Base-by-base conservation (phyloP, 2,329 filamentous ascomycete genomes). In the Kalaharituber pfeilii region DNA sequence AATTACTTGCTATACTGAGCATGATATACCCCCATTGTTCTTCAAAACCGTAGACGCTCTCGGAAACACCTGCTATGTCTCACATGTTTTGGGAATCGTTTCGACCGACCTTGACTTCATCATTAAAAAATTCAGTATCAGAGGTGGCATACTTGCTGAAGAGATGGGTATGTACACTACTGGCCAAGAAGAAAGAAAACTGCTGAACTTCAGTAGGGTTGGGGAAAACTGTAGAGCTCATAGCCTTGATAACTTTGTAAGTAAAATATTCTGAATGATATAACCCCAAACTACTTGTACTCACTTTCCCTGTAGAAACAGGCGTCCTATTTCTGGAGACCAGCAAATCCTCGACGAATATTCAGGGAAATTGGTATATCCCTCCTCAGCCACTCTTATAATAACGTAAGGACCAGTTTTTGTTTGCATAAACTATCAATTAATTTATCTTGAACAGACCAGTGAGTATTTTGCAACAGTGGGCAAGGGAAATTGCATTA, bases 221-320 rank as follows among this genome's bases (percentile, higher is more conserved):
- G 1, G 84, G 84, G 1, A 89, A 89, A 66, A 89, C 84, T 0
- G 72, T 88, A 2, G 85, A 89, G 67, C 72, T 85, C 1, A 77
- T 87, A 45, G 75, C 80, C 3, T 70, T 89, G 9, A 76, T 87
- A n/a, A 70, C 78, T 6, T 69, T 82, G 24, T 55, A 54, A 26
- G 50, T 49, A 30, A 9, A 36, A n/a, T n/a, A n/a, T n/a, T n/a
- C n/a, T n/a, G n/a, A n/a, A n/a, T n/a, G n/a, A n/a, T n/a, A n/a
- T n/a, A n/a, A n/a, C n/a, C n/a, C n/a, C n/a, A n/a, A n/a, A n/a
- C n/a, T n/a, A n/a, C n/a, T n/a, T n/a, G n/a, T n/a, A n/a, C n/a
- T n/a, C n/a, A n/a, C n/a, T n/a, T n/a, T n/a, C n/a, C n/a, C n/a
- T n/a, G n/a, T n/a, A n/a, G n/a, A n/a, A n/a, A n/a, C n/a, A n/a